Conservation (phyloP, 2,329 filamentous ascomycete genomes). For the Graphium sp. region DNA sequence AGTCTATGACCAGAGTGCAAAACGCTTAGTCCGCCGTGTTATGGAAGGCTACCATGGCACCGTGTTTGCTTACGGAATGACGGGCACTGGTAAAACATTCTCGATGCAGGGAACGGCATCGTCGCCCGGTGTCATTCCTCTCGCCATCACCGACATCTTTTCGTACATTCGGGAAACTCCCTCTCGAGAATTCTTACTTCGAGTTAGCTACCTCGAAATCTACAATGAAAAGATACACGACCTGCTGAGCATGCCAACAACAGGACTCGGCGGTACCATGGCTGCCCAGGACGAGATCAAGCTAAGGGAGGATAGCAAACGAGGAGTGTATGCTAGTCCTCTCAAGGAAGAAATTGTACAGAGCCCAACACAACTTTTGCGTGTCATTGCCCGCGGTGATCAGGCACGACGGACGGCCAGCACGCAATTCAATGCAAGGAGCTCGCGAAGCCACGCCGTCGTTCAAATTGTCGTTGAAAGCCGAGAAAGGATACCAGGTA, state of each 20-base stretch:
- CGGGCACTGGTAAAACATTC: constrained; percentile 95
- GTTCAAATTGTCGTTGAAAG: constrained; percentile 98
- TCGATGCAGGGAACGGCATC: constrained; percentile 98
- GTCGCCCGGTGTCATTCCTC: constrained; percentile 87
- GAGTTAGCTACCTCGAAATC: constrained; percentile 96
- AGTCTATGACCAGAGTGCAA: constrained; percentile 88
- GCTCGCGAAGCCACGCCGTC: constrained; percentile 93
- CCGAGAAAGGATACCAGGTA: constrained; percentile 60
- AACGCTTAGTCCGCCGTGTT: constrained; percentile 82
- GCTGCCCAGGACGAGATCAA: constrained; percentile 82
- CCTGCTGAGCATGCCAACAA: constrained; percentile 59
- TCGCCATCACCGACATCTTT: constrained; percentile 97
- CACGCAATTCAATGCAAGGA: constrained; percentile 92
- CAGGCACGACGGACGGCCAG: constrained; percentile 79
- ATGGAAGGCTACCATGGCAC: constrained; percentile 99
- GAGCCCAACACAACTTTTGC: constrained; percentile 83
- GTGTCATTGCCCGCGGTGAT: constrained; percentile 90
- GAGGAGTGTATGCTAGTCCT: constrained; percentile 89
- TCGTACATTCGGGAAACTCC: constrained; percentile 97
- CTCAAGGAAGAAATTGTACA: constrained; percentile 98
- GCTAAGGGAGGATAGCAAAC: constrained; percentile 85
- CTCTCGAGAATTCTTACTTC: constrained; percentile 78
- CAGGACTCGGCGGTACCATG: constrained; percentile 33
- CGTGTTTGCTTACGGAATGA: constrained; percentile 98
- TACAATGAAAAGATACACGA: constrained; percentile 98